These are phyloP conservation scores for Kandelia obovata DNA, from an alignment of 345 rosid genomes.

Conservation along the genomic window DNA sequence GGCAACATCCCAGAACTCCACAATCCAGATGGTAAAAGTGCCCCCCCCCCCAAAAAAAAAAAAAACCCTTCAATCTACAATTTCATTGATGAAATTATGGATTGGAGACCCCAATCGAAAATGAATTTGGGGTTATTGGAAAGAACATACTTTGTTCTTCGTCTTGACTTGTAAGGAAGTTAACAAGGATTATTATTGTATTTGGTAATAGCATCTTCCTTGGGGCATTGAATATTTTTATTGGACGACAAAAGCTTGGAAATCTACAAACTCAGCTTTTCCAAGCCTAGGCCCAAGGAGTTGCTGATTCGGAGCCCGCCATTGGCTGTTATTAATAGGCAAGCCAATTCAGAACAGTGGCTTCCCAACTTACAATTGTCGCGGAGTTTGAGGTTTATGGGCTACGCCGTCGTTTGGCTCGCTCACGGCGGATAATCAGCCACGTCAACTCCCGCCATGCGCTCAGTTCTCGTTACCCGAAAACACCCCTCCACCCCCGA, in stretches of 20 bases:
- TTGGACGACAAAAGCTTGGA: not conserved
- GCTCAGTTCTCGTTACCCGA: not conserved
- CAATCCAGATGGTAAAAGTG: no score
- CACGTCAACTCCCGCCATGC: slow-evolving; percentile 40
- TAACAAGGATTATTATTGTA: no score
- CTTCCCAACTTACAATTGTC: not conserved
- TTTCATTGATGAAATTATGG: no score
- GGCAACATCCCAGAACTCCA: no score
- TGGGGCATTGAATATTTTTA: not conserved
- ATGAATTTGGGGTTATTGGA: no score
- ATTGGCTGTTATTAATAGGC: not conserved
- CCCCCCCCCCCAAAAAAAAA: no score
- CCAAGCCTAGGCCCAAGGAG: not conserved
- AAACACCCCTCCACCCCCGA: slow-evolving; percentile 7
- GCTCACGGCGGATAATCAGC: slow-evolving; percentile 19
- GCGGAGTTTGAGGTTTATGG: no score
- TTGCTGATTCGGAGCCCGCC: not conserved
- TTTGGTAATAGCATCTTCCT: not conserved
- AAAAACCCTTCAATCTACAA: no score
- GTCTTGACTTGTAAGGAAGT: no score
- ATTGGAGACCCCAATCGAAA: no score
- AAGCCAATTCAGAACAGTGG: not conserved
- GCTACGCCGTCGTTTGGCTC: not conserved
- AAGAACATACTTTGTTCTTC: no score
- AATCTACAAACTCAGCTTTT: not conserved